phyloP scores from a whole-genome alignment of 83 land plant genomes.

The Diphasiastrum complanatum region DNA sequence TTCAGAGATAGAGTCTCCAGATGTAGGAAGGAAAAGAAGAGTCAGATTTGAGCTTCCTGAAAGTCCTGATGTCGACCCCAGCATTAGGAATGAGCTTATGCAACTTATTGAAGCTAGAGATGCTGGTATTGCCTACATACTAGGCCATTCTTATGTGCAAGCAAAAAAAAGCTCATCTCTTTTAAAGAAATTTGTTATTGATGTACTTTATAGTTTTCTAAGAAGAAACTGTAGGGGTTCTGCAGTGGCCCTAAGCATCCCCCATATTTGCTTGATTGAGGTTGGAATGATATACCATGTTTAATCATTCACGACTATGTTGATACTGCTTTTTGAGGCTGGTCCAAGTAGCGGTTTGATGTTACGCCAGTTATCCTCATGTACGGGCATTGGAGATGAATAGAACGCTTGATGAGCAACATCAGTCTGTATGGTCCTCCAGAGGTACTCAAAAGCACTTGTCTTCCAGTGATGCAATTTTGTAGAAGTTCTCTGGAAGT shows the following conservation, averaged over 20 bases:
- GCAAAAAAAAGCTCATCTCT: slow-evolving; percentile 20
- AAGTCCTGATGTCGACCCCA: slow-evolving; percentile 13
- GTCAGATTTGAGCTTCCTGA: slow-evolving; percentile 27
- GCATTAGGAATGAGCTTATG: slow-evolving; percentile 38
- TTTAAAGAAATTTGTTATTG: slow-evolving; percentile 21
- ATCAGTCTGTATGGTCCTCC: too few species aligned
- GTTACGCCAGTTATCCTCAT: too few species aligned
- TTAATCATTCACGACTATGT: too few species aligned
- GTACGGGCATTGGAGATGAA: too few species aligned
- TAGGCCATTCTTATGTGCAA: slow-evolving; percentile 49
- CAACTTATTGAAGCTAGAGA: slow-evolving; percentile 55
- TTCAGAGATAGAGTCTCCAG: neutral
- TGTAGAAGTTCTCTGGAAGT: too few species aligned
- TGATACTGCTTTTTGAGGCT: too few species aligned
- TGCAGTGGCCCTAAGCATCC: slow-evolving; percentile 23
- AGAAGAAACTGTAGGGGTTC: slow-evolving; percentile 20
- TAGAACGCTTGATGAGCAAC: too few species aligned
- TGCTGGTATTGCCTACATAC: slow-evolving; percentile 64
- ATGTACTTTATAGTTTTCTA: slow-evolving; percentile 23
- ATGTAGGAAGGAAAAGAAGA: slow-evolving; percentile 12
- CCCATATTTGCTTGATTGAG: slow-evolving; percentile 24
- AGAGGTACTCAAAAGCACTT: too few species aligned
- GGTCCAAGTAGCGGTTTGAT: too few species aligned
- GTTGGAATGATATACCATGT: slow-evolving; percentile 27
- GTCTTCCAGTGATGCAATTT: too few species aligned